Base-by-base conservation (phyloP, 805 yeast genomes). In the Starmerella stigmatis region DNA sequence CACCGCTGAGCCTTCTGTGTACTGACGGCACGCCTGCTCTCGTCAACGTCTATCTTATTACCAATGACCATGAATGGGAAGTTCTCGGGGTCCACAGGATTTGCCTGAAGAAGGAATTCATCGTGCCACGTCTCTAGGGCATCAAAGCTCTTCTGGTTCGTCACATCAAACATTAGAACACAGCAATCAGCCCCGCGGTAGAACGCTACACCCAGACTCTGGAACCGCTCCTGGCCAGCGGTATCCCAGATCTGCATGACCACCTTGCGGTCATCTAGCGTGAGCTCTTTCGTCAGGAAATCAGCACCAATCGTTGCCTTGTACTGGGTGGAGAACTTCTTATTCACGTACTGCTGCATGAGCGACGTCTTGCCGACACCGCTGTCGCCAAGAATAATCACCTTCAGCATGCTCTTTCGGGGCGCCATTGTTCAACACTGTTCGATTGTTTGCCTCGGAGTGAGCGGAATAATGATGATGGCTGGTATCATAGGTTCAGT, bases 281-380 rank as follows among this genome's bases (percentile, higher is more conserved):
- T 68, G 48, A 89, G 76, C 58, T 89, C 97, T 64, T 88, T 89
- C 30, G 96, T 89, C 52, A 86, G 72, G 62, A 89, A 89, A 63
- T 92, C 97, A 2, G 97, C 97, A 9, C 98, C 98, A 54, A 89
- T 89, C 13, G 98, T 89, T 23, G 97, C 96, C 61, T 89, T 92
- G 66, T 92, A 92, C 63, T 89, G 97, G 55, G 88, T 89, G 32
- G 86, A 78, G 66, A 89, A 89, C 71, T 86, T 88, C 60, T 84
- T 86, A 66, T 86, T 86, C 53, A 92, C 96, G 65, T 86, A 89
- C 64, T 89, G 95, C 64, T 89, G 97, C 95, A 89, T 88, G 54
- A 89, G 69, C 3, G 96, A 86, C 23, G 97, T 89, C 69, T 89
- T 89, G 22, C 98, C 98, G 38, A 92, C 97, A 44, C 97, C 97